Base-by-base conservation (phyloP, 179 eudicot genomes). In the Heliamphora pulchella region DNA sequence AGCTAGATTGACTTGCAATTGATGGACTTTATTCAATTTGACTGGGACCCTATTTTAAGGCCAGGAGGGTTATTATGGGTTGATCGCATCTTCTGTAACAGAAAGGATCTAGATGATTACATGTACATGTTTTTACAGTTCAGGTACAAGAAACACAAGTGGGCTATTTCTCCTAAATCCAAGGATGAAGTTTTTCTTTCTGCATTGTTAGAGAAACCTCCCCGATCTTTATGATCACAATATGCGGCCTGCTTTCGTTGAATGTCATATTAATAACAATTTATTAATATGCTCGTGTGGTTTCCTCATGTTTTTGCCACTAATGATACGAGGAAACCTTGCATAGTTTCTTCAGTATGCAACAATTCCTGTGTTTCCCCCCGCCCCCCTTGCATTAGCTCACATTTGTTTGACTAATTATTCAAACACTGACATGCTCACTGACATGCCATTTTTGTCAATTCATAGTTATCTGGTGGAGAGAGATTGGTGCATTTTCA, bases 111-210 rank as follows among this genome's bases (percentile, higher is more conserved):
- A 46, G 98, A 95, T 86, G 98, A 95, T 79, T 95, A 93, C 75
- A 91, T 91, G 97, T 93, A 95, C 87, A 91, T 95, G 98, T 93
- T 95, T 85, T 84, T 95, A 89, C 97, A 95, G 82, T 95, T 95
- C 86, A 89, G 98, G 89, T 93, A 95, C 87, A 93, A 91, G 89
- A 95, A 95, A 81, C 93, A 95, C 81, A 93, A 89, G 78, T 95
- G 98, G 98, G 90, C 83, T 39, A 82, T 93, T 71, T 79, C 91
- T 72, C 88, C 94, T 1, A 93, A 94, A 78, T 91, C 98, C 13
- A 89, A 88, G 80, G 96, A 91, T 69, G 94, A 93, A 84, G 97
- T 94, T 76, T 94, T 84, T 81, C 89, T 94, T 15, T 94, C 98
- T 22, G 98, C 98, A 62, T 79, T 94, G 89, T 83, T 94, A 57